phyloP scores from a whole-genome alignment of 2,329 filamentous ascomycete genomes.

The Colletotrichum euphorbiae region DNA sequence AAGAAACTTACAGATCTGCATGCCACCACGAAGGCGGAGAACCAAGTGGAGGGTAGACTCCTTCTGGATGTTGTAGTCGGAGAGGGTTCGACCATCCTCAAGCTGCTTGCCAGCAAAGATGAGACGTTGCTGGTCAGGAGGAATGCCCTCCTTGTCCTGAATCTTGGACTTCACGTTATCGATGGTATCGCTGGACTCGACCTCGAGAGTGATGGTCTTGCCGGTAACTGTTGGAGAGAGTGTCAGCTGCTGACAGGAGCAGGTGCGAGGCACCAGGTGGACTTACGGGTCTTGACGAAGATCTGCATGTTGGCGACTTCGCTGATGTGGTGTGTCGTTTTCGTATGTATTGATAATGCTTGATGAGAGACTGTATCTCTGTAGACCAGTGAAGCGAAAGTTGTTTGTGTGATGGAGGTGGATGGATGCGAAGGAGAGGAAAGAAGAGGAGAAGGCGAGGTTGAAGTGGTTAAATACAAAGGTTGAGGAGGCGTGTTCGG shows the following conservation, averaged over 20 bases:
- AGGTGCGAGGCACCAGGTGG: constrained; percentile 40
- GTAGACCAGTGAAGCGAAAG: constrained; percentile 4
- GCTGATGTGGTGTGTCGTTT: constrained; percentile 42
- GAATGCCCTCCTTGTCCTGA: constrained; percentile 91
- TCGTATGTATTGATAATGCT: constrained; percentile 5
- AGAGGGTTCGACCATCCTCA: constrained; percentile 63
- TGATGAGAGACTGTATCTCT: constrained; percentile 1
- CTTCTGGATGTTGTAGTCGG: constrained; percentile 70
- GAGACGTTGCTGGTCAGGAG: constrained; percentile 84
- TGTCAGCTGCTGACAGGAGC: constrained; percentile 61
- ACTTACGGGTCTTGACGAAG: constrained; percentile 96
- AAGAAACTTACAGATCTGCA: constrained; percentile 66
- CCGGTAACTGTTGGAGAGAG: constrained; percentile 71
- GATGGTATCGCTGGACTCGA: constrained; percentile 82
- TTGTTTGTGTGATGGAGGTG: constrained; percentile 21
- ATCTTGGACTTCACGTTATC: constrained; percentile 93
- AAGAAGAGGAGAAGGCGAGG: background rate
- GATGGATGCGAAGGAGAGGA: constrained; percentile 20
- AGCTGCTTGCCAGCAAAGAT: constrained; percentile 76
- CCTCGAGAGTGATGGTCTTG: constrained; percentile 87
- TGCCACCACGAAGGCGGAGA: constrained; percentile 75
- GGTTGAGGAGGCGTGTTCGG: constrained; percentile 19
- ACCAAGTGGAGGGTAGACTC: constrained; percentile 80
- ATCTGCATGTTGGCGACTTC: constrained; percentile 82
- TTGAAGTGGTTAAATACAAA: constrained; percentile 27